A percentile compares a stretch with the other conserved stretches of the same genome.
Evolutionary conservation across 352 stramenopile species (phyloP).

Genomic region (Pythium sukuiense): DNA sequence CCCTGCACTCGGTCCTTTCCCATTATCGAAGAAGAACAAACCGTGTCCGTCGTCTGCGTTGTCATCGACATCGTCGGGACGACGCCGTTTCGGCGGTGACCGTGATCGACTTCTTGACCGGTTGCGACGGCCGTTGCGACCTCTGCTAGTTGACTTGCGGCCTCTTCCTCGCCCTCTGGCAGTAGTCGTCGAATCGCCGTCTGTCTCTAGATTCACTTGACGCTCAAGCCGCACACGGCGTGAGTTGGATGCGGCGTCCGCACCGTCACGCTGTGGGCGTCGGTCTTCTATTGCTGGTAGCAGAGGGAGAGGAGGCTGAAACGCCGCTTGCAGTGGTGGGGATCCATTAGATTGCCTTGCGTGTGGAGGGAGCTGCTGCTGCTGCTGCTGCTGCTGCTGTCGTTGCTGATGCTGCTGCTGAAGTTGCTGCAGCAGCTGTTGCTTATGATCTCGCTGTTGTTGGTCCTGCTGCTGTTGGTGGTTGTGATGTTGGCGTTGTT

Average conservation of each 20-base stretch:
- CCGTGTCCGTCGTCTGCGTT: conserved; percentile 2
- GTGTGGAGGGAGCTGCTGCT: background rate
- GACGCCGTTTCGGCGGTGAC: conserved; percentile 5
- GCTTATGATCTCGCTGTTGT: background rate
- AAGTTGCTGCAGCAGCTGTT: background rate
- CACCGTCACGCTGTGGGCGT: background rate
- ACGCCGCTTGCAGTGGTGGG: background rate
- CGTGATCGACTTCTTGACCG: conserved; percentile 18
- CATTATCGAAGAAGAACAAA: conserved; percentile 21
- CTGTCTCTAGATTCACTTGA: conserved; percentile 12
- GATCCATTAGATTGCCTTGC: background rate
- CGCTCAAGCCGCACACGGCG: conserved; percentile 19
- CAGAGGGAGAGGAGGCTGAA: background rate
- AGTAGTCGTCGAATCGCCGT: conserved; percentile 1
- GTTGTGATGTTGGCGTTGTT: background rate
- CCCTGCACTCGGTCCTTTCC: background rate
- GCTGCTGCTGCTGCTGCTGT: background rate
- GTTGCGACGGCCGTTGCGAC: conserved; percentile 14
- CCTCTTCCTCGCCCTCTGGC: too few relatives aligned
- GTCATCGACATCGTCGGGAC: background rate
- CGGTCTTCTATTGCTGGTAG: background rate
- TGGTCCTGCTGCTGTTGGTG: conserved; percentile 1
- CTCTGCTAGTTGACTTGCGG: background rate
- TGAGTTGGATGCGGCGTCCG: background rate
- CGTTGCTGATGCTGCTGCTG: background rate